Conservation (phyloP, 192 early-diverging fungal genomes). For the Podila epigama region DNA sequence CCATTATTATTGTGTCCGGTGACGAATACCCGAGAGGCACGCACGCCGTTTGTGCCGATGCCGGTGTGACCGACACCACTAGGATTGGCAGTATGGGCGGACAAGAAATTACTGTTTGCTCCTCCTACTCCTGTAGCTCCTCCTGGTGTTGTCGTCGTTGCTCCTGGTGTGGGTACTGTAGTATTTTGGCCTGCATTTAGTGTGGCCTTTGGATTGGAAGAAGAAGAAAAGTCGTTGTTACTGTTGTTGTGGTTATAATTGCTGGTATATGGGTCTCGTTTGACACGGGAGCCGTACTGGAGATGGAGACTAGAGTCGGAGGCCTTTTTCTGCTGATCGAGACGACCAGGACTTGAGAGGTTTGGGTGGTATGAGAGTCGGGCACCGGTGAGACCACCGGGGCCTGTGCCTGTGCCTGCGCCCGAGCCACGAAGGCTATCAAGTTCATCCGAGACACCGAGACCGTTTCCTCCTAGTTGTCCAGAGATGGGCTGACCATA, state of each 20-base stretch:
- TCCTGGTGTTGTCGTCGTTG: slow-evolving; percentile 5
- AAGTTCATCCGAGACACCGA: not conserved
- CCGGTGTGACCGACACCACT: too few species aligned
- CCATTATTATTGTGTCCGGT: not conserved
- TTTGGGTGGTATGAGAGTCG: slow-evolving; percentile 20
- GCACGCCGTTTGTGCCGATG: too few species aligned
- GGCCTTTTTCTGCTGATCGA: slow-evolving; percentile 31
- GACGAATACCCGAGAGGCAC: too few species aligned
- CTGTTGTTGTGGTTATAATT: not conserved
- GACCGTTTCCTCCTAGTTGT: not conserved
- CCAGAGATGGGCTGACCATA: too few species aligned
- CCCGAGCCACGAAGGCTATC: not conserved
- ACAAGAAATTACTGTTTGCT: too few species aligned
- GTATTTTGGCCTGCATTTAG: not conserved
- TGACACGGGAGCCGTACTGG: slow-evolving; percentile 19
- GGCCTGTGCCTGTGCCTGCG: not conserved
- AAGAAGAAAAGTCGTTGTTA: not conserved
- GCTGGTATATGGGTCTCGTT: not conserved
- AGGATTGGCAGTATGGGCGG: too few species aligned
- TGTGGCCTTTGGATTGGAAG: not conserved
- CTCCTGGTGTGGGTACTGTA: slow-evolving; percentile 10
- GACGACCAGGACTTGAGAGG: slow-evolving; percentile 30
- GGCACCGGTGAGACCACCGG: slow-evolving; percentile 12
- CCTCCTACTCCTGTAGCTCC: not conserved
- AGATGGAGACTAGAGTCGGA: slow-evolving; percentile 30